phyloP scores from a whole-genome alignment of 208 protist genomes.

The Acanthamoeba lenticulata region DNA sequence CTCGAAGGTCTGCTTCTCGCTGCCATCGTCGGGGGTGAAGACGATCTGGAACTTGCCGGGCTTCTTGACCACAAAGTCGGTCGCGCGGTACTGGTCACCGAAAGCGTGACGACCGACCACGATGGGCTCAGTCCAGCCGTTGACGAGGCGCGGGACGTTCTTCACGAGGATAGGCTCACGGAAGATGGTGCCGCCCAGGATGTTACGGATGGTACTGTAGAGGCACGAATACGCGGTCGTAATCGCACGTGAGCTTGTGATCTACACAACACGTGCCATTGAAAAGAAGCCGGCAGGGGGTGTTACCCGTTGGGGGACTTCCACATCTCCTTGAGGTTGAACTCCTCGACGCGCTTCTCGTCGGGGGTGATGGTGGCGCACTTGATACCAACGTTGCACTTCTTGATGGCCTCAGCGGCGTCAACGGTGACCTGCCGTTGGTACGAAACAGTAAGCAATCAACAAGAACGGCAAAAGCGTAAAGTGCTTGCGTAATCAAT shows the following conservation, averaged over 20 bases:
- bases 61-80: constrained; percentile 91
- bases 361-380: constrained; percentile 99
- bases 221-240: no score
- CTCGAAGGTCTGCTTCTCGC: constrained; percentile 65
- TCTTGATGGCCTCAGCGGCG: constrained; percentile 92
- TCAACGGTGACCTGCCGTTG: constrained; percentile 83
- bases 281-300: no score
- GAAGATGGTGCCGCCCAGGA: constrained; percentile 97
- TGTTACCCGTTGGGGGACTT: constrained; percentile 95
- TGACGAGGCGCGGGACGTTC: constrained; percentile 85
- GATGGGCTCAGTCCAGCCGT: constrained; percentile 95
- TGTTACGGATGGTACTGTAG: constrained; percentile 97
- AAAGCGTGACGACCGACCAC: constrained; percentile 96
- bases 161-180: constrained; percentile 94
- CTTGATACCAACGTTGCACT: constrained; percentile 97
- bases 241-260: no score
- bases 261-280: no score
- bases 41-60: constrained; percentile 93
- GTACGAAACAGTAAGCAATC: no score
- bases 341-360: constrained; percentile 95
- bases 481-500: background rate
- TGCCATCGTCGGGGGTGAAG: constrained; percentile 90
- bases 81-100: constrained; percentile 96
- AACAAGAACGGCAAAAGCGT: background rate
- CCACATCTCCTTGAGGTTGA: constrained; percentile 98